phyloP scores from a whole-genome alignment of 192 early-diverging fungal species.

The Coemansia sp. region DNA sequence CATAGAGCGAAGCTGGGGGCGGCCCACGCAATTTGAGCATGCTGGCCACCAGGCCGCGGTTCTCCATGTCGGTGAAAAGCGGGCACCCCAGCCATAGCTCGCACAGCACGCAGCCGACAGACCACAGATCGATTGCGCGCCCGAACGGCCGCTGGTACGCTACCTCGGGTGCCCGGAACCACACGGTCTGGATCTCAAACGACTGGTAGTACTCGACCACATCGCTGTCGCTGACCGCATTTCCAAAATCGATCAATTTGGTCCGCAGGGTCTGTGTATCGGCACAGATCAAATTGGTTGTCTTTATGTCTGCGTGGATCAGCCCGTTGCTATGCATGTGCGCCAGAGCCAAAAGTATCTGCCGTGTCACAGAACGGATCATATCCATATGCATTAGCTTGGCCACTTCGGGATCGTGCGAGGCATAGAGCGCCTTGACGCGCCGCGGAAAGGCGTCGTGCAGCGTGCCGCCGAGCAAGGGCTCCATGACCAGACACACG shows the following conservation, averaged over 20 bases:
- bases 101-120: slow-evolving; percentile 72
- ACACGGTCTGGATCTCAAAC: slow-evolving; percentile 88
- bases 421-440: slow-evolving; percentile 22
- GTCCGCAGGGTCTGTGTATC: slow-evolving; percentile 73
- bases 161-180: slow-evolving; percentile 94
- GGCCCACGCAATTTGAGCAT: slow-evolving; percentile 68
- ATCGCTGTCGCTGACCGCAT: slow-evolving; percentile 62
- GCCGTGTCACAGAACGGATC: slow-evolving; percentile 80
- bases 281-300: slow-evolving; percentile 75
- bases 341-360: slow-evolving; percentile 78
- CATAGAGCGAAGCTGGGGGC: slow-evolving; percentile 63
- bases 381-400: slow-evolving; percentile 44
- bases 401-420: slow-evolving; percentile 34
- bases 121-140: slow-evolving; percentile 90
- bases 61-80: slow-evolving; percentile 62
- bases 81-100: slow-evolving; percentile 73
- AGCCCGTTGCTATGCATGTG: slow-evolving; percentile 82
- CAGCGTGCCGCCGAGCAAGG: slow-evolving; percentile 39
- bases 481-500: slow-evolving; percentile 49
- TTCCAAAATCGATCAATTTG: slow-evolving; percentile 95
- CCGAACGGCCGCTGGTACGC: slow-evolving; percentile 67
- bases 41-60: slow-evolving; percentile 60
- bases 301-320: slow-evolving; percentile 91
- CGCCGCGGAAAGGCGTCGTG: slow-evolving; percentile 46
- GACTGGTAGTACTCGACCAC: slow-evolving; percentile 50